These are phyloP conservation scores for Botrytis hyacinthi DNA, from an alignment of 2,329 filamentous ascomycete species.

Conservation along the genomic window DNA sequence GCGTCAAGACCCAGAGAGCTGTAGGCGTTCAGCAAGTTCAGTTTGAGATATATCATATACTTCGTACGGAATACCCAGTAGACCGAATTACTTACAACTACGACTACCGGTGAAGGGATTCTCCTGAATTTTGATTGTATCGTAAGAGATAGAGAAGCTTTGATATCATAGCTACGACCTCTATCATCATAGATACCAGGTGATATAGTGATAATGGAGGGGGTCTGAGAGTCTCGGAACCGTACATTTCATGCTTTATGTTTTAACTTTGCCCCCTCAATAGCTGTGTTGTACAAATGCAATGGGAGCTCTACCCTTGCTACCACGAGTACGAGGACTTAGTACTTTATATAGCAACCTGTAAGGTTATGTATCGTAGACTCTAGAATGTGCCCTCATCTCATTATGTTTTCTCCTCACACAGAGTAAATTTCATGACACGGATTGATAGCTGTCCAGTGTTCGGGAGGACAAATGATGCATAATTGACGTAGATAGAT, in stretches of 20 bases:
- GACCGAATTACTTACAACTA: background rate
- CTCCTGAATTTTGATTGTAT: background rate
- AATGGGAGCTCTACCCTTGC: background rate
- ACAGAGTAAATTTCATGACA: background rate
- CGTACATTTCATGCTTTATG: background rate
- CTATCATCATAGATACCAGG: background rate
- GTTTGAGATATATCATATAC: background rate
- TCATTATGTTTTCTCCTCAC: background rate
- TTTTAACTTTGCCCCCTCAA: constrained; percentile 1
- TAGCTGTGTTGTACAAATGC: constrained; percentile 18
- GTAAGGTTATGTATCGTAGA: background rate
- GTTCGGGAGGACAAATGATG: background rate
- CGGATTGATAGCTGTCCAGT: background rate
- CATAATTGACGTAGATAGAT: background rate
- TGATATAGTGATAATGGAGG: background rate
- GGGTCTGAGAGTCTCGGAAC: constrained; percentile 1
- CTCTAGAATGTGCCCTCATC: background rate
- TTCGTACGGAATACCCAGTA: background rate
- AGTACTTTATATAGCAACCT: background rate
- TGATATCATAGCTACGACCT: background rate
- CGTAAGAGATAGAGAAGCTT: background rate
- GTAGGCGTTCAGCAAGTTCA: background rate
- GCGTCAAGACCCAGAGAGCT: background rate
- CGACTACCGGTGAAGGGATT: background rate
- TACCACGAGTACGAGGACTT: background rate